These are phyloP conservation scores for Oryza longistaminata DNA, from an alignment of 176 grass and related monocot species.

Conservation along the genomic window DNA sequence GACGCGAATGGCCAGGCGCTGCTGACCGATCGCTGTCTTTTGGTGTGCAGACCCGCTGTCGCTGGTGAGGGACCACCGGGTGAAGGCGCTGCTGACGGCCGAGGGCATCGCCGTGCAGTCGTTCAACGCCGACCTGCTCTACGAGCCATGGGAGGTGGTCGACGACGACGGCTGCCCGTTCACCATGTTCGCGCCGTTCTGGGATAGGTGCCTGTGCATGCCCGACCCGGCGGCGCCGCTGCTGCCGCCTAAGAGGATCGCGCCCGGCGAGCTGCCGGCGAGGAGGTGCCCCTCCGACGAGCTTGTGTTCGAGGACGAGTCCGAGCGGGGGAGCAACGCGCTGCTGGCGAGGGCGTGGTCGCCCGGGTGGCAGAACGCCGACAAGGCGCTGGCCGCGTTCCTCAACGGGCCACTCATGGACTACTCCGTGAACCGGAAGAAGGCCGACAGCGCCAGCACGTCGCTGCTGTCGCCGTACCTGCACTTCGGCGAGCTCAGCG, in stretches of 20 bases:
- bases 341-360: conserved; percentile 96
- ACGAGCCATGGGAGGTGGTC: conserved; percentile 97
- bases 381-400: conserved; percentile 70
- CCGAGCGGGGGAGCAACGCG: conserved; percentile 91
- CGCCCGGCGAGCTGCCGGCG: conserved; percentile 46
- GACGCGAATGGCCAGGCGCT: conserved; percentile 35
- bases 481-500: conserved; percentile 94
- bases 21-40: conserved; percentile 54
- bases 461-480: conserved; percentile 89
- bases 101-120: conserved; percentile 79
- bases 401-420: conserved; percentile 82
- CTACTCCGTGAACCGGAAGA: conserved; percentile 78
- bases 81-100: conserved; percentile 77
- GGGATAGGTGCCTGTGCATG: conserved; percentile 93
- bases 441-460: conserved; percentile 82
- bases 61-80: conserved; percentile 71
- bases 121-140: conserved; percentile 95
- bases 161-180: conserved; percentile 81
- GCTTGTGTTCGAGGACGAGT: conserved; percentile 85
- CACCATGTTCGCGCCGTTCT: conserved; percentile 90
- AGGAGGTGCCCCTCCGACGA: conserved; percentile 61
- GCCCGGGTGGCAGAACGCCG: conserved; percentile 94
- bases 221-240: conserved; percentile 74
- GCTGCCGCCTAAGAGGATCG: conserved; percentile 90
- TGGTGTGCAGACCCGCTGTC: conserved; percentile 82